Evolutionary conservation across 768 basidiomycete genomes (phyloP), one percentile per base, ranked within the genome.

Genomic region (Boletus insuetus): DNA sequence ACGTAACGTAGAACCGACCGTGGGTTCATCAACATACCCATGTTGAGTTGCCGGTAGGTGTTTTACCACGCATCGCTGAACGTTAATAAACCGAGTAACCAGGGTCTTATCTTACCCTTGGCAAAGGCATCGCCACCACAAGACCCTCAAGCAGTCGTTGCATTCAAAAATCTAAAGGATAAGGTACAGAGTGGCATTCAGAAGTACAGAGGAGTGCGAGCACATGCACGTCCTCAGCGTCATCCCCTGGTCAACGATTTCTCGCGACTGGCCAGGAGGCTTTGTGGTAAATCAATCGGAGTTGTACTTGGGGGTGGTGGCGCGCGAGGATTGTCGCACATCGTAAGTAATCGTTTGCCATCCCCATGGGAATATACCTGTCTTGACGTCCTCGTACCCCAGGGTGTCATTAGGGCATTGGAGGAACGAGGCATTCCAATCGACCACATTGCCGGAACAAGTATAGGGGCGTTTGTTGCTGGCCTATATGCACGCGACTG

Each of bases 1-100:
- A 63, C 22, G 19, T 20, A 42, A 56, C 26, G 29, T 6, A 98
- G 93, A 90, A 83, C 64, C 92, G 97, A 44, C 90, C 94, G 19
- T 98, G 96, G 95, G 81, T 95, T 2, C 93, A 97, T 69, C 92
- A 92, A 60, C 95, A 98, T 69, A 86, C 95, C 49, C 97, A 99
- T 68, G 86, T 98, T 50, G 96, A 98, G 71, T 77, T 97, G 12
- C 83, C 87, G 2, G 91, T 91, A 62, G 41, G 81, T 74, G 39
- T 43, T 34, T 35, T 32, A 19, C 17, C 41, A 42, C 14, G 24
- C 12, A 20, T 22, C 32, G 29, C 20, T 29, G 26, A 43, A 39
- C 17, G 20, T 54, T 53, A 26, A 37, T 58, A 49, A 62, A 53
- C 19, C 42, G n/a, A 43, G 19, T 49, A n/a, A 56, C 6, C 55